phyloP scores from a whole-genome alignment of 1,284 basidiomycete species.

The Kwoniella shivajii region DNA sequence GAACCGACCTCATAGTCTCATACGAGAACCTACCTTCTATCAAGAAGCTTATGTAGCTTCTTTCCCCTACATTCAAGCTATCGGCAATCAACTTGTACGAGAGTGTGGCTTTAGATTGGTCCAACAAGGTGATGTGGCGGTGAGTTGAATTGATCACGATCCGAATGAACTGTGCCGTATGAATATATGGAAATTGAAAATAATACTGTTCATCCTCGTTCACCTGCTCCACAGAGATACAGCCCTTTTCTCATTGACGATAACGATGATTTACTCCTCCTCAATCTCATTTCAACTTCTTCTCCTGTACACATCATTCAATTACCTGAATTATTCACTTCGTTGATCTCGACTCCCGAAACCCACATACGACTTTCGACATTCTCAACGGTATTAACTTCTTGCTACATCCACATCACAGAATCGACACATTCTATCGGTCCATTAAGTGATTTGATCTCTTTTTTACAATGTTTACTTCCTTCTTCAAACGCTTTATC shows the following conservation, averaged over 20 bases:
- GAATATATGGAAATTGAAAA: background rate
- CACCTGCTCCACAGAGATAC: background rate
- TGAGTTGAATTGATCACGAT: background rate
- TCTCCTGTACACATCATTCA: slow-evolving; percentile 6
- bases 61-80: background rate
- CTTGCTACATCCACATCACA: slow-evolving; percentile 2
- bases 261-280: background rate
- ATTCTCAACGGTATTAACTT: slow-evolving; percentile 9
- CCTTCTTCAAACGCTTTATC: slow-evolving; percentile 10
- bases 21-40: slow-evolving; percentile 11
- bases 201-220: background rate
- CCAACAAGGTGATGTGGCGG: slow-evolving; percentile 1
- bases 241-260: background rate
- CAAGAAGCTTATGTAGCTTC: slow-evolving; percentile 13
- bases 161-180: background rate
- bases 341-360: background rate
- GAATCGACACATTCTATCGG: background rate
- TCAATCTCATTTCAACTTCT: background rate
- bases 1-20: background rate
- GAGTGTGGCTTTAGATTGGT: slow-evolving; percentile 10
- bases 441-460: slow-evolving; percentile 6
- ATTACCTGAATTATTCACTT: background rate
- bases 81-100: background rate
- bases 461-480: slow-evolving; percentile 15
- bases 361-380: background rate